A percentile compares a stretch with the other conserved stretches of the same genome.
Conservation (phyloP, 345 rosid genomes). For the Eucalyptus camaldulensis region DNA sequence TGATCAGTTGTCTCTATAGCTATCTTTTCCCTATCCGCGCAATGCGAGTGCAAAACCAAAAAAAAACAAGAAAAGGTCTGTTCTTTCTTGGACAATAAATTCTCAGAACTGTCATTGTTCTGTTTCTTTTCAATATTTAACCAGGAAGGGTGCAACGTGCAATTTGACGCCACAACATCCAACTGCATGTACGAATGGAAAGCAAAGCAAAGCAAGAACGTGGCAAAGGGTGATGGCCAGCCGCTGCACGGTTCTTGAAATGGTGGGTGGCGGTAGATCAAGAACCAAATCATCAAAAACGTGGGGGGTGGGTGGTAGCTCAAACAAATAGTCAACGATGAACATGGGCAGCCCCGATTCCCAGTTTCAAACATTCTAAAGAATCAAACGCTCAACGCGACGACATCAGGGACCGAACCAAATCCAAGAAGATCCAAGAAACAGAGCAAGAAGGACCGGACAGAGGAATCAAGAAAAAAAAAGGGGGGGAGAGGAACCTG, state of each 20-base stretch:
- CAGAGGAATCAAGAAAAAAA: neutral
- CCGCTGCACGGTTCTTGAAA: neutral
- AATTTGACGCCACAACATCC: neutral
- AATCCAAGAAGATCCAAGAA: neutral
- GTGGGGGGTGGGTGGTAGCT: neutral
- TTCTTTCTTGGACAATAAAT: neutral
- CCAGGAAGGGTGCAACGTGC: neutral
- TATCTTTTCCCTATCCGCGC: neutral
- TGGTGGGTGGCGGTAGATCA: neutral
- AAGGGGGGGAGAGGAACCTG: slow-evolving; percentile 12
- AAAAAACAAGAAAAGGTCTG: neutral
- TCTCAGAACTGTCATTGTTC: too few relatives aligned
- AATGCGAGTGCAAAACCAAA: neutral
- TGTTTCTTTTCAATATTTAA: neutral
- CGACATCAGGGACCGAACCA: neutral
- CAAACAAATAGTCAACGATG: neutral
- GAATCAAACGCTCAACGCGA: neutral
- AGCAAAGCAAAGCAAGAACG: neutral
- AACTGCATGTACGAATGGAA: neutral
- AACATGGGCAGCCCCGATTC: neutral
- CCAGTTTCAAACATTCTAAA: neutral
- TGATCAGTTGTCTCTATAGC: neutral
- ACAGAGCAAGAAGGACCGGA: neutral
- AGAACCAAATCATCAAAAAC: neutral
- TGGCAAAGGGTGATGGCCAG: neutral